Percentiles rank a stretch among this genome's conserved stretches.
Conservation (phyloP, 192 early-diverging fungal species). For the Mortierella hygrophila region DNA sequence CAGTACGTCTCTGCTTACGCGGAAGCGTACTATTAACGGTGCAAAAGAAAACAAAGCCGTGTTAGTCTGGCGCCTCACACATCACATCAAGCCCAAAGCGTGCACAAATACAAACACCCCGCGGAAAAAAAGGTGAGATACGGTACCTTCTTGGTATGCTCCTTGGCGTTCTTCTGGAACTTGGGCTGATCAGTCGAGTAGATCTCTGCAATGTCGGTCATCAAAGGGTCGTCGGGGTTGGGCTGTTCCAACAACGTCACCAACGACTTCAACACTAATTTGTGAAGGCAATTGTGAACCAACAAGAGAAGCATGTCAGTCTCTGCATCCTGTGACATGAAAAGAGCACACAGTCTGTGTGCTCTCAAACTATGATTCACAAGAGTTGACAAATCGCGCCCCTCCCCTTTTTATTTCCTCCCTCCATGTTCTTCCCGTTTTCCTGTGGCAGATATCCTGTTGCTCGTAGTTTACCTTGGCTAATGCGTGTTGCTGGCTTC, state of each 20-base stretch:
- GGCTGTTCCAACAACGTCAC: constrained; percentile 76
- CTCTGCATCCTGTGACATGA: neutral
- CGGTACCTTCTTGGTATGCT: constrained; percentile 77
- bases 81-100: neutral
- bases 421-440: neutral
- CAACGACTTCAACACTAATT: constrained; percentile 73
- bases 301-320: neutral
- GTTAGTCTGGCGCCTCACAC: neutral
- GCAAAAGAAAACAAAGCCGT: neutral
- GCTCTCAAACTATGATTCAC: constrained; percentile 1
- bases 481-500: constrained; percentile 85
- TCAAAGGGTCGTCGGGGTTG: constrained; percentile 88
- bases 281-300: neutral
- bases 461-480: constrained; percentile 61
- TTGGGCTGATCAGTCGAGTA: constrained; percentile 72
- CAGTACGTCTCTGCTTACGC: neutral
- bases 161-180: constrained; percentile 80
- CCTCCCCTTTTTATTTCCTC: neutral
- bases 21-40: neutral
- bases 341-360: neutral
- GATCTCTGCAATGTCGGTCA: constrained; percentile 78
- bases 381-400: neutral
- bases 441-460: neutral
- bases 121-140: neutral
- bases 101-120: neutral